Conservation (phyloP, 495 filamentous ascomycete genomes). For the Hypoxylon cercidicola region DNA sequence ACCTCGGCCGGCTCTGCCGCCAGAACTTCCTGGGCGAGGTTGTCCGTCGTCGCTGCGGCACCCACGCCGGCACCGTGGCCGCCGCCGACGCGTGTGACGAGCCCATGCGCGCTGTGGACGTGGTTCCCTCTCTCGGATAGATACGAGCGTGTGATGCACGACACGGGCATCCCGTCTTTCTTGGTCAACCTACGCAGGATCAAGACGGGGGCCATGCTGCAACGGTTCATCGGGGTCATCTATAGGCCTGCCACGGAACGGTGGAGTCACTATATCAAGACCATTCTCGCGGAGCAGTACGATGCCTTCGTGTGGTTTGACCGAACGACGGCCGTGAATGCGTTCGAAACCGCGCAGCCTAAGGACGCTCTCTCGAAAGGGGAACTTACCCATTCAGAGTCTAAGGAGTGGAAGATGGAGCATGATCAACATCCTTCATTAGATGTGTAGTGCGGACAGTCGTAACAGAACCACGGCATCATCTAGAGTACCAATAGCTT, state of each 20-base stretch:
- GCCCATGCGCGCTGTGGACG: too few relatives aligned
- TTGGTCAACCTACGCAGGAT: constrained; percentile 50
- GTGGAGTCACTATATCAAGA: constrained; percentile 62
- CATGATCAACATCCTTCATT: too few relatives aligned
- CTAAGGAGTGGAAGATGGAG: constrained; percentile 25
- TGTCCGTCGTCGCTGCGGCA: too few relatives aligned
- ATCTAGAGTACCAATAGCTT: too few relatives aligned
- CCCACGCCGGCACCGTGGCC: too few relatives aligned
- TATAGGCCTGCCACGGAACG: constrained; percentile 64
- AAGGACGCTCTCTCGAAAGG: too few relatives aligned
- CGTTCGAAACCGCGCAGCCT: too few relatives aligned
- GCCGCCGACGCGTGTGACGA: too few relatives aligned
- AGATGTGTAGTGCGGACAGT: not conserved
- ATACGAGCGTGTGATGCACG: constrained; percentile 51
- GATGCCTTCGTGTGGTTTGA: constrained; percentile 68
- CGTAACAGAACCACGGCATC: not conserved
- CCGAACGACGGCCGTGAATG: constrained; percentile 57
- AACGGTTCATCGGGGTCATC: constrained; percentile 66
- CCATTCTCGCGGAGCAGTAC: constrained; percentile 61
- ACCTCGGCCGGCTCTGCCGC: too few relatives aligned
- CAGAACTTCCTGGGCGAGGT: too few relatives aligned
- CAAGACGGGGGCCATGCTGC: constrained; percentile 50
- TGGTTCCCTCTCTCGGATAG: constrained; percentile 44
- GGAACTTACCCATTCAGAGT: constrained; percentile 67
- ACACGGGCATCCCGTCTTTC: constrained; percentile 41